Base-by-base conservation (phyloP, 2,329 filamentous ascomycete species). In the Magnaporthiopsis incrustans region DNA sequence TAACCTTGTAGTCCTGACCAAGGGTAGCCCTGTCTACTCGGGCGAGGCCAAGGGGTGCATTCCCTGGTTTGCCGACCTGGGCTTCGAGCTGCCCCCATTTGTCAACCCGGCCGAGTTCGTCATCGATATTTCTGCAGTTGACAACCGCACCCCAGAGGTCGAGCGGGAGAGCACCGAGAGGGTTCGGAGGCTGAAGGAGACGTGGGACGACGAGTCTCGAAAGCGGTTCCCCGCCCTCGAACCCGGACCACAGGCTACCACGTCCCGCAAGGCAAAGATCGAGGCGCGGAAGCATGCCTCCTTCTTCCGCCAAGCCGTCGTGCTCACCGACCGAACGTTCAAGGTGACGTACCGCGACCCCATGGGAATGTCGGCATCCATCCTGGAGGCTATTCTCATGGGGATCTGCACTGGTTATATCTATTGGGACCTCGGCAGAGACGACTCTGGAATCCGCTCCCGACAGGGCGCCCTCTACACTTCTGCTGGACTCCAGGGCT, bases 21-120 rank as follows among this genome's bases (percentile, higher is more conserved):
- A 81, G 68, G 90, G 90, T 0, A 83, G 82, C 44, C 85, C 87
- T 0, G 83, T 92, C 0, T 93, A 89, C 69, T 87, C 86, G 27
- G 90, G 89, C 0, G 75, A 78, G 0, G 80, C 82, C 32, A 74
- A 78, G 4, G 79, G 82, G 2, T 89, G 86, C 61, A 72, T 90
- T 4, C 75, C 82, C 0, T 89, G 90, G 79, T 92, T 93, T 67
- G 79, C 82, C 12, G 70, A 73, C 3, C 75, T 83, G 14, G 89
- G 87, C 0, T 82, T 88, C 67, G 76, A 82, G 15, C 76, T 91
- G 59, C 89, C 89, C 0, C 77, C 85, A 0, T 92, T 91, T 69
- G 88, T 91, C 59, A 93, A 93, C 68, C 90, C 90, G 0, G 90
- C 90, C 2, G 90, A 93, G 68, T 89, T 88, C 70, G 74, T 92